These are phyloP conservation scores for Eutypella sp. DNA, from an alignment of 2,329 filamentous ascomycete species.

Conservation along the genomic window DNA sequence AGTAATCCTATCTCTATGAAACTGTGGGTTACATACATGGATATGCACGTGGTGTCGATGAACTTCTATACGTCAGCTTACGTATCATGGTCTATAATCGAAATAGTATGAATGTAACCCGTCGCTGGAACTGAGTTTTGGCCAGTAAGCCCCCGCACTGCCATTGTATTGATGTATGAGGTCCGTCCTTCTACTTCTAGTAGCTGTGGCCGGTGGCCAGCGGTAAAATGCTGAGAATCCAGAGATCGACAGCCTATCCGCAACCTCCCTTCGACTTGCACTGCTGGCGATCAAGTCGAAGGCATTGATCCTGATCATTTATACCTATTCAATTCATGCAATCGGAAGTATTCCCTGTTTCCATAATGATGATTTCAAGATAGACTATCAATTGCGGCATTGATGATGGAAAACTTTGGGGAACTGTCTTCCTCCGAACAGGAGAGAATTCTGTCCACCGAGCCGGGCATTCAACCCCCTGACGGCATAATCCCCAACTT, in stretches of 20 bases:
- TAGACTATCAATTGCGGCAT: neutral
- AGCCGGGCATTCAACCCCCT: neutral
- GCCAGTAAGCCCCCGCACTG: too few relatives aligned
- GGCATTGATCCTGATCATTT: neutral
- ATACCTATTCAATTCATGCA: neutral
- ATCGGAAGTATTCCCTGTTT: too few relatives aligned
- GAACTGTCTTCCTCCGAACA: neutral
- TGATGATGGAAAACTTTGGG: neutral
- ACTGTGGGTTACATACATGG: neutral
- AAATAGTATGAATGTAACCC: too few relatives aligned
- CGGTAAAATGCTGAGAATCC: too few relatives aligned
- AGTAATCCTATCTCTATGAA: neutral
- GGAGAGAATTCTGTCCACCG: neutral
- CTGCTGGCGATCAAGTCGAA: neutral
- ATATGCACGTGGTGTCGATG: too few relatives aligned
- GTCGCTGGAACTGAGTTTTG: too few relatives aligned
- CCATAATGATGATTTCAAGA: too few relatives aligned
- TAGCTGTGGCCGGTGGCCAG: too few relatives aligned
- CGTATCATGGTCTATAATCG: neutral
- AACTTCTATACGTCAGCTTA: too few relatives aligned
- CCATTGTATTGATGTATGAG: neutral
- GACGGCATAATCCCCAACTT: neutral
- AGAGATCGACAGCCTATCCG: neutral
- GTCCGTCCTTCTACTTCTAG: too few relatives aligned
- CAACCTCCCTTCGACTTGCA: neutral